These are phyloP conservation scores for Ramalina peruviana DNA, from an alignment of 495 filamentous ascomycete genomes.

Conservation along the genomic window DNA sequence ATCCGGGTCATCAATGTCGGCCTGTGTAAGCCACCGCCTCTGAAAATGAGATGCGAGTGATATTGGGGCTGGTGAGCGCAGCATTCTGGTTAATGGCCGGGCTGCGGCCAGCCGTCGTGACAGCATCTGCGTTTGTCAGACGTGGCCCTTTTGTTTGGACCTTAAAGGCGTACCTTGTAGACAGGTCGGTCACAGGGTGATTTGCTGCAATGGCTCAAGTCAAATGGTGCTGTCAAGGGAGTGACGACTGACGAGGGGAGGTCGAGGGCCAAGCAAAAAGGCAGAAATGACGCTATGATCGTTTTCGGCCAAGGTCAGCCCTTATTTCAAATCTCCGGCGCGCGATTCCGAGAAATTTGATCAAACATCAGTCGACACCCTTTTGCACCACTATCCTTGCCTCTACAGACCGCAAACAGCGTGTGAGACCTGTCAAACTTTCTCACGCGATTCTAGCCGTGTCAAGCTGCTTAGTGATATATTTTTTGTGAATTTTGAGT, in stretches of 20 bases:
- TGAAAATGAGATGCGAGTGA: conserved; percentile 23
- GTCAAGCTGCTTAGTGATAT: conserved; percentile 48
- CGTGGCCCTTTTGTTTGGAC: not conserved
- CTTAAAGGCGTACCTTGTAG: conserved; percentile 2
- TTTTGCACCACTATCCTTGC: conserved; percentile 6
- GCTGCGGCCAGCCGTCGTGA: conserved; percentile 25
- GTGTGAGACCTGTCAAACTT: conserved; percentile 45
- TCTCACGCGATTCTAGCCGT: conserved; percentile 34
- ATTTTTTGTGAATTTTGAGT: conserved; percentile 44
- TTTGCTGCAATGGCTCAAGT: not conserved
- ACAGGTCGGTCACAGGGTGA: not conserved
- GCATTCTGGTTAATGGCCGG: conserved; percentile 24
- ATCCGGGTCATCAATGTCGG: conserved; percentile 56
- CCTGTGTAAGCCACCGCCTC: conserved; percentile 36
- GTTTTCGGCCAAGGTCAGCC: not conserved
- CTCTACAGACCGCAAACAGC: conserved; percentile 16
- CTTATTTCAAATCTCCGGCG: conserved; percentile 6
- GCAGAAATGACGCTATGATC: not conserved
- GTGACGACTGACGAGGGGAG: too few relatives aligned
- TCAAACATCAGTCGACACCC: conserved; percentile 11
- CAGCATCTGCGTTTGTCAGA: conserved; percentile 26
- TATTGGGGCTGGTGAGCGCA: conserved; percentile 16
- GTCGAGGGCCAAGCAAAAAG: not conserved
- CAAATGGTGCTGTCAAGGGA: too few relatives aligned
- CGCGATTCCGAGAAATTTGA: conserved; percentile 9